Evolutionary conservation across 73 alveolate genomes (phyloP), one percentile per base, ranked within the genome.

Genomic region (Paramecium biaurelia): DNA sequence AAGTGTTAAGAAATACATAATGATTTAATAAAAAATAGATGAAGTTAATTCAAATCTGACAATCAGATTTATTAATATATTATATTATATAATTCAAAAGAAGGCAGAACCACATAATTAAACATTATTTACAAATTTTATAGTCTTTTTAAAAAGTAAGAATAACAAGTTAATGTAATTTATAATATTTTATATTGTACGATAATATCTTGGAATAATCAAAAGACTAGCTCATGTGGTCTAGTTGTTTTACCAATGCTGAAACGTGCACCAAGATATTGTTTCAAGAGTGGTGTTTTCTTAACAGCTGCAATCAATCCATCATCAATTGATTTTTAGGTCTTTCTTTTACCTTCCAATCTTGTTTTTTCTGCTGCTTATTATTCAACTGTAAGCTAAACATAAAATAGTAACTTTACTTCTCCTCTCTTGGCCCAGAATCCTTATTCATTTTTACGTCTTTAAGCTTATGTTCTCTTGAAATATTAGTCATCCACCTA

Each of bases 221-320:
- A 89, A 85, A 89, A 89, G 57, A 70, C 84, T 43, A 89, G 32
- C 32, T 89, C 94, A 68, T 89, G 94, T 67, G 94, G 94, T 89
- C 90, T 89, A 14, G 79, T 63, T 57, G 85, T 89, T 76, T 70
- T 89, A 10, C 68, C 58, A 70, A 89, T 24, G 67, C 89, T 89
- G 85, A 89, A 89, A 49, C 87, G 70, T 42, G 94, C 85, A 32
- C 92, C 94, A 89, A 89, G 89, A 89, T 89, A 89, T 76, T 89
- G 32, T 63, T 89, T 89, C 76, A 89, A 70, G 85, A 43, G 87
- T 68, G 85, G 85, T 43, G 84, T 82, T 67, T 89, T 89, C 94
- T 89, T 89, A 90, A 89, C 85, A 24, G 94, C 79, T 10, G 94
- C 94, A 47, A 89, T 42, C 42, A 89, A 30, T 23, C 92, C 76